These are phyloP conservation scores for Yarrowia sp. DNA, from an alignment of 805 yeast species.

Conservation along the genomic window DNA sequence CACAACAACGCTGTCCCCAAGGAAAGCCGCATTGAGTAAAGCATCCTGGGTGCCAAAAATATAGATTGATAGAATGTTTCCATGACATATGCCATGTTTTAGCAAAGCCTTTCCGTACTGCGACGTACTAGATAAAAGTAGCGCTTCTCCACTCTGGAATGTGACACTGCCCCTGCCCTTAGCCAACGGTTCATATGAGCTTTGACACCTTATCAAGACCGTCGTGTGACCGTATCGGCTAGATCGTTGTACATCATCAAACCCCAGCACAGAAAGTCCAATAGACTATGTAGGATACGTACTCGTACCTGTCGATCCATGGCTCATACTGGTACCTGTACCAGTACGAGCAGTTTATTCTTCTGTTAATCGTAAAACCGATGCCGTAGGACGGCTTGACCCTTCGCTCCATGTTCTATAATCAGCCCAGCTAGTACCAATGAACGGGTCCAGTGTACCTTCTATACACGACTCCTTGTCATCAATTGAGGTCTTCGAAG, in stretches of 20 bases:
- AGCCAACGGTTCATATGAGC: not conserved
- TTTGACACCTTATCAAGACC: not conserved
- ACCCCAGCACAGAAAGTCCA: too few relatives aligned
- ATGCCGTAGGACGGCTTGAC: too few relatives aligned
- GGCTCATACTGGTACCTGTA: too few relatives aligned
- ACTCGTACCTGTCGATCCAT: too few relatives aligned
- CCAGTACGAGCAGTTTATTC: too few relatives aligned
- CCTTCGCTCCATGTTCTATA: too few relatives aligned
- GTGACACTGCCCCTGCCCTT: not conserved
- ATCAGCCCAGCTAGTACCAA: too few relatives aligned
- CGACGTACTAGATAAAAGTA: not conserved
- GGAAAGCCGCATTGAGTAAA: conserved; percentile 14
- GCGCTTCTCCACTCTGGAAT: not conserved
- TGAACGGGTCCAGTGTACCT: too few relatives aligned
- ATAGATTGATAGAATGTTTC: not conserved
- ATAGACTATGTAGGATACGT: too few relatives aligned
- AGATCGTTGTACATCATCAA: too few relatives aligned
- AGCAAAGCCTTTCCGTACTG: not conserved
- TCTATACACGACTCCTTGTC: not conserved
- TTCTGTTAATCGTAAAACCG: too few relatives aligned
- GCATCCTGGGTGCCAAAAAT: not conserved
- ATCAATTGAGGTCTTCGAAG: not conserved
- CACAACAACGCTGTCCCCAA: not conserved
- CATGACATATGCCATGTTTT: not conserved
- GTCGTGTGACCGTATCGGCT: not conserved